A percentile compares a stretch with the other conserved stretches of the same genome.
Evolutionary conservation across 2,329 filamentous ascomycete genomes (phyloP).

Genomic region (Aspergillus fumigatiaffinis): DNA sequence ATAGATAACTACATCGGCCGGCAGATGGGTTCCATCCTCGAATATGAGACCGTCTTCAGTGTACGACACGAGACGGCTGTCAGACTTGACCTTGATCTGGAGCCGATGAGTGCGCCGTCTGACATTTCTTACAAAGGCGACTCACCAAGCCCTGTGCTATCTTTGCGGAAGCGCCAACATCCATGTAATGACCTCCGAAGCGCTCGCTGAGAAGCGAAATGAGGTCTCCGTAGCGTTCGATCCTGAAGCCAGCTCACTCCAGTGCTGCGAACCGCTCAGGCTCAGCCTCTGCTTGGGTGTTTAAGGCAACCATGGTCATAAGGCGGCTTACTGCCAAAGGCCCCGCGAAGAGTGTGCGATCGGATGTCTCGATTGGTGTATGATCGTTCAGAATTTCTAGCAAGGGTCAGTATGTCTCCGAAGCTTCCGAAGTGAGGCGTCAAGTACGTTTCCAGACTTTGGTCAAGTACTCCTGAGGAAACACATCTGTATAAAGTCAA

Average conservation of each 20-base stretch:
- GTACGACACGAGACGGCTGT: constrained; percentile 17
- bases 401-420: background rate
- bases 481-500: background rate
- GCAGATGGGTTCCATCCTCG: constrained; percentile 39
- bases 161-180: constrained; percentile 42
- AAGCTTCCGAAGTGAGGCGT: background rate
- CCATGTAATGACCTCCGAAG: constrained; percentile 47
- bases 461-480: background rate
- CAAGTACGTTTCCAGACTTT: background rate
- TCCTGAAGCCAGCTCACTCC: constrained; percentile 39
- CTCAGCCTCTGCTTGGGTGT: constrained; percentile 27
- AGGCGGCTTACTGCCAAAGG: constrained; percentile 23
- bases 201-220: constrained; percentile 39
- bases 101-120: too few species aligned
- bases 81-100: constrained; percentile 43
- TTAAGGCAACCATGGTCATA: constrained; percentile 27
- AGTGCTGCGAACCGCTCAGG: constrained; percentile 41
- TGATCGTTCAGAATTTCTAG: background rate
- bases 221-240: constrained; percentile 37
- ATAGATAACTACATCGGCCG: constrained; percentile 47
- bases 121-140: too few species aligned
- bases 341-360: constrained; percentile 8
- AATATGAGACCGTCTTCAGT: constrained; percentile 41
- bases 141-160: constrained; percentile 20
- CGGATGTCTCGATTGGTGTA: background rate